phyloP scores from a whole-genome alignment of 1,139 yeast species.

The Yamadazyma conglobata region DNA sequence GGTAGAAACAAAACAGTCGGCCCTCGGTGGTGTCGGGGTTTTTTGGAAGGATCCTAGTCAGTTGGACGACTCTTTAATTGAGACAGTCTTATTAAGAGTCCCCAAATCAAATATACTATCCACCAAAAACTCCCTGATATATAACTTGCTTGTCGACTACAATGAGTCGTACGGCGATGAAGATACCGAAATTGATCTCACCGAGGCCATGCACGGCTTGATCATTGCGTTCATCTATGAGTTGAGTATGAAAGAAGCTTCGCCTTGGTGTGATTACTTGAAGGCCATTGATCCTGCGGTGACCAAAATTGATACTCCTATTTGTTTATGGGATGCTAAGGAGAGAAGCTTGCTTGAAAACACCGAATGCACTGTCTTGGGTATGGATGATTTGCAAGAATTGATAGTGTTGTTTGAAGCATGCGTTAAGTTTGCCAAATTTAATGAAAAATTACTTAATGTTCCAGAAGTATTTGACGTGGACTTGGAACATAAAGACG shows the following conservation, averaged over 20 bases:
- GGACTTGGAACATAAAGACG: slow-evolving; percentile 9
- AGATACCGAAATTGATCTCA: slow-evolving; percentile 27
- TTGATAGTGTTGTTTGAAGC: slow-evolving; percentile 51
- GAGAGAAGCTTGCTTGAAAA: slow-evolving; percentile 51
- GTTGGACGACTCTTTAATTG: slow-evolving; percentile 23
- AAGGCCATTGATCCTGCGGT: slow-evolving; percentile 46
- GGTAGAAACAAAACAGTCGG: slow-evolving; percentile 46
- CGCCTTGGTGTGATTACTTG: slow-evolving; percentile 78
- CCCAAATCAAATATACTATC: slow-evolving; percentile 55
- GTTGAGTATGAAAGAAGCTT: slow-evolving; percentile 39
- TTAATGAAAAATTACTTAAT: slow-evolving; percentile 22
- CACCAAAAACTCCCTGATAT: slow-evolving; percentile 58
- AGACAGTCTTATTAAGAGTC: slow-evolving; percentile 35
- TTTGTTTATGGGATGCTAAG: slow-evolving; percentile 61
- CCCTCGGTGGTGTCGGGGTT: slow-evolving; percentile 72
- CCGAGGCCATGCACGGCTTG: slow-evolving; percentile 59
- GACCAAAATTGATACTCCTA: slow-evolving; percentile 40
- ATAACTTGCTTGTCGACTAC: slow-evolving; percentile 63
- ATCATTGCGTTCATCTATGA: slow-evolving; percentile 75
- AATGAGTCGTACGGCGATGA: slow-evolving; percentile 15
- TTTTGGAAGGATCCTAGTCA: slow-evolving; percentile 39
- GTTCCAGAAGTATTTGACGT: slow-evolving; percentile 38
- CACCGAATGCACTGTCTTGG: slow-evolving; percentile 66
- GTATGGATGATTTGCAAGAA: slow-evolving; percentile 59
- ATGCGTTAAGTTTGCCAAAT: slow-evolving; percentile 48